Base-by-base conservation (phyloP, 352 stramenopile genomes). In the Peronosclerospora sorghi region DNA sequence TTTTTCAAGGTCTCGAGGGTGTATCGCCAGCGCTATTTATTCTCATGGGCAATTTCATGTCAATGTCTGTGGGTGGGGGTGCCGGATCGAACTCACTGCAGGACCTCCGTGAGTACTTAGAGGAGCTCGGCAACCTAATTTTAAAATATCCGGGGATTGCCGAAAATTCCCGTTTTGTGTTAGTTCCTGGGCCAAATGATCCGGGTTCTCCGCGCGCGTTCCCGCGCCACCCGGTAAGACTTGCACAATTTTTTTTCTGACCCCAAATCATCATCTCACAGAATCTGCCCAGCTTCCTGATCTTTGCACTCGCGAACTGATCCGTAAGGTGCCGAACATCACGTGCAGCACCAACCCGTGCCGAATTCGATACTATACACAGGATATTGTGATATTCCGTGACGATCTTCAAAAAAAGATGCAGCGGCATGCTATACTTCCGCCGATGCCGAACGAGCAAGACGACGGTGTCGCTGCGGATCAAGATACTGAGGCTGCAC, bases 11-110 rank as follows among this genome's bases (percentile, higher is more conserved):
- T 1, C 83, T 94, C 21, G 68, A 93, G 39, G 71, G 60, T 15
- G 61, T 93, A 8, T 42, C 75, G 36, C 75, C 79, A 8, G 73
- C 74, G 14, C 51, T 97, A 14, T 96, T 97, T 52, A 74, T 96
- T 10, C 72, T 97, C 17, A 96, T 97, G 86, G 92, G 92, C 32
- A 87, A 97, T 57, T 97, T 97, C 48, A 70, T 87, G 36, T 91
- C 81, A 6, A 65, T 67, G 1, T 77, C 81, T 7, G 76, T 94
- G 3, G 83, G 80, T 48, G 64, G 75, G 47, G 72, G 78, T 38
- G 56, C 66, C 2, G 68, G 62, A 9, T 82, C 73, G 8, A 83
- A 78, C 43, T 74, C 66, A 15, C 51, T 91, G n/a, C 62, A 80
- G 9, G 77, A 94, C 39, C 58, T 89, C 18, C 89, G 77, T 13